Conservation (phyloP, 2,329 filamentous ascomycete genomes). For the Amphichorda felina region DNA sequence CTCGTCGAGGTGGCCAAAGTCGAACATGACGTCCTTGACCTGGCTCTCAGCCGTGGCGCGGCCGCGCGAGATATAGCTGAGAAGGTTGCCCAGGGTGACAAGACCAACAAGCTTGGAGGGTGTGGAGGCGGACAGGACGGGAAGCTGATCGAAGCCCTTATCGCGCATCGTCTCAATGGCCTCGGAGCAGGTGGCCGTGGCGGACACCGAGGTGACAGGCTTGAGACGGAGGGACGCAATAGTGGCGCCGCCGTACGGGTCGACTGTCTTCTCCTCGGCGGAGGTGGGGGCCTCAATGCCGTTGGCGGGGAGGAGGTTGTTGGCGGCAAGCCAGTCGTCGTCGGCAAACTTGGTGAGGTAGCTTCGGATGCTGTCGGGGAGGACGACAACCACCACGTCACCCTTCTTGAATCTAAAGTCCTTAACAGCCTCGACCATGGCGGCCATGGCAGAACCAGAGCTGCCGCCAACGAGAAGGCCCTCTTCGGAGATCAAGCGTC, state of each 20-base stretch:
- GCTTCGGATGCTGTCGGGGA: constrained; percentile 93
- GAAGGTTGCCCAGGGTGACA: constrained; percentile 86
- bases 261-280: constrained; percentile 25
- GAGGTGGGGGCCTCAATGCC: constrained; percentile 34
- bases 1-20: constrained; percentile 80
- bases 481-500: constrained; percentile 85
- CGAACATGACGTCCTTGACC: constrained; percentile 90
- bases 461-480: constrained; percentile 88
- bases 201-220: constrained; percentile 76
- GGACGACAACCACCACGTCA: constrained; percentile 79
- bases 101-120: constrained; percentile 73
- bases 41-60: constrained; percentile 62
- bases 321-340: constrained; percentile 97
- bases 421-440: constrained; percentile 63
- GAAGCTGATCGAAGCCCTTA: constrained; percentile 94
- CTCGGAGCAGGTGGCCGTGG: constrained; percentile 62
- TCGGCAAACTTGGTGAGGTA: constrained; percentile 98
- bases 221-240: constrained; percentile 79
- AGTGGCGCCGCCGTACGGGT: constrained; percentile 68
- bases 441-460: constrained; percentile 83
- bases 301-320: constrained; percentile 67
- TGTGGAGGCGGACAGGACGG: constrained; percentile 57
- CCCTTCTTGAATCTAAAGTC: constrained; percentile 69
- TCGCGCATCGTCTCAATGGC: constrained; percentile 98
- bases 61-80: constrained; percentile 79